phyloP scores from a whole-genome alignment of 495 filamentous ascomycete species.

The Glarea lozoyensis region DNA sequence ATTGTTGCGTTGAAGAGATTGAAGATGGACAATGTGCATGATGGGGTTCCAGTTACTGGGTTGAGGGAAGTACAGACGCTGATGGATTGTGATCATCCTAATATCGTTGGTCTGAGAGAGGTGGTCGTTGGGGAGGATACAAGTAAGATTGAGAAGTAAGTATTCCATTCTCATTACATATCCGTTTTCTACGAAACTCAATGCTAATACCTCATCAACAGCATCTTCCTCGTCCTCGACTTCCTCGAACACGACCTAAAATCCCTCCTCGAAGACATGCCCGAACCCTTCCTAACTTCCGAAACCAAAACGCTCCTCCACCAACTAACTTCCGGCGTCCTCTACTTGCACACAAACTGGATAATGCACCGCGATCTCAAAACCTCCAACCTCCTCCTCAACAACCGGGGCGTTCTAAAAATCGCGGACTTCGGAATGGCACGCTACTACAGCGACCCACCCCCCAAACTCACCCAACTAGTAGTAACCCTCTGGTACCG shows the following conservation, averaged over 20 bases:
- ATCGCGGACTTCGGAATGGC: conserved; percentile 98
- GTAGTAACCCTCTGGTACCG: conserved; percentile 98
- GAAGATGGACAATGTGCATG: conserved; percentile 77
- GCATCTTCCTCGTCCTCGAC: conserved; percentile 93
- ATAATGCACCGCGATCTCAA: conserved; percentile 97
- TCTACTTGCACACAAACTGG: conserved; percentile 82
- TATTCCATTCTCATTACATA: conserved; percentile 8
- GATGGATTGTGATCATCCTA: conserved; percentile 50
- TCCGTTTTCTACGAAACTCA: not conserved
- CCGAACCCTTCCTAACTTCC: conserved; percentile 85
- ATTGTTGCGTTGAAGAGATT: conserved; percentile 91
- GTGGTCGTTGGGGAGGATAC: conserved; percentile 71
- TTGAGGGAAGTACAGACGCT: conserved; percentile 71
- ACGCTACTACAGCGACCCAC: conserved; percentile 75
- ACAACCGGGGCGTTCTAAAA: conserved; percentile 92
- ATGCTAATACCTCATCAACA: conserved; percentile 24
- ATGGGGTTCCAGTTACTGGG: conserved; percentile 89
- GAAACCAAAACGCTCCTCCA: conserved; percentile 85
- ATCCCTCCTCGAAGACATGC: conserved; percentile 86
- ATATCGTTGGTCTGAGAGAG: conserved; percentile 74
- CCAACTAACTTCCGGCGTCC: conserved; percentile 73
- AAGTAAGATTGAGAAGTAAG: conserved; percentile 62
- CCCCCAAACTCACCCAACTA: conserved; percentile 78
- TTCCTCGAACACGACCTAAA: conserved; percentile 98
- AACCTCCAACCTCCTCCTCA: conserved; percentile 90